phyloP scores from a whole-genome alignment of 2,329 filamentous ascomycete genomes.

The Penicillium vulpinum region DNA sequence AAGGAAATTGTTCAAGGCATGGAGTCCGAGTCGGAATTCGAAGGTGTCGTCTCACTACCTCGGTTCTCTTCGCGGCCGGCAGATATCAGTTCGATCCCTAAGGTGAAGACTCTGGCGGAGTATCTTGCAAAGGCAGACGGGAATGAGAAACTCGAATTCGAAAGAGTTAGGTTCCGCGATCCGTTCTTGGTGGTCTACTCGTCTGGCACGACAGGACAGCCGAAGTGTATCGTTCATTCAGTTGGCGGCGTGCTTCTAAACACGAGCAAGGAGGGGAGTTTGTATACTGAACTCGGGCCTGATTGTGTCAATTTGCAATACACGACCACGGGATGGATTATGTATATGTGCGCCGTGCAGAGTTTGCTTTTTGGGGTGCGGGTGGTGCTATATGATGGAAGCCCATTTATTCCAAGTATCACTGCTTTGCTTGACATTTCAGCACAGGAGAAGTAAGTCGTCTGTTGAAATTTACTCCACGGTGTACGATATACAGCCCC shows the following conservation, averaged over 20 bases:
- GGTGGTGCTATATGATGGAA: constrained; percentile 77
- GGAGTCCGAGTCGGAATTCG: constrained; percentile 60
- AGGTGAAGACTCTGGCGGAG: constrained; percentile 3
- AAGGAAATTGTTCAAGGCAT: constrained; percentile 64
- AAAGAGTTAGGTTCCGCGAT: constrained; percentile 67
- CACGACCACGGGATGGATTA: constrained; percentile 81
- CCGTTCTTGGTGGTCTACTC: constrained; percentile 77
- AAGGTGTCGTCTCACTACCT: constrained; percentile 39
- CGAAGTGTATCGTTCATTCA: constrained; percentile 83
- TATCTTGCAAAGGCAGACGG: constrained; percentile 13
- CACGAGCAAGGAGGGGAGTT: constrained; percentile 58
- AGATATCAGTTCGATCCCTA: constrained; percentile 12
- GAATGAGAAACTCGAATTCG: constrained; percentile 52
- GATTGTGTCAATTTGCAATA: constrained; percentile 56
- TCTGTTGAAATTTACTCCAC: not conserved
- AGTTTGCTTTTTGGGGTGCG: constrained; percentile 61
- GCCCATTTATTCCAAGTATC: constrained; percentile 71
- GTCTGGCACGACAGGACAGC: constrained; percentile 77
- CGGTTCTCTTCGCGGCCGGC: constrained; percentile 12
- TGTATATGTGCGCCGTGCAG: constrained; percentile 69
- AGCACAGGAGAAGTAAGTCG: constrained; percentile 43
- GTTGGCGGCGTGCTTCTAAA: constrained; percentile 42
- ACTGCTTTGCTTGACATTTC: constrained; percentile 56
- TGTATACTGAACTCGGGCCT: constrained; percentile 52
- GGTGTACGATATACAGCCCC: not conserved